phyloP scores from a whole-genome alignment of 352 stramenopile genomes.

The Phytophthora litchii region DNA sequence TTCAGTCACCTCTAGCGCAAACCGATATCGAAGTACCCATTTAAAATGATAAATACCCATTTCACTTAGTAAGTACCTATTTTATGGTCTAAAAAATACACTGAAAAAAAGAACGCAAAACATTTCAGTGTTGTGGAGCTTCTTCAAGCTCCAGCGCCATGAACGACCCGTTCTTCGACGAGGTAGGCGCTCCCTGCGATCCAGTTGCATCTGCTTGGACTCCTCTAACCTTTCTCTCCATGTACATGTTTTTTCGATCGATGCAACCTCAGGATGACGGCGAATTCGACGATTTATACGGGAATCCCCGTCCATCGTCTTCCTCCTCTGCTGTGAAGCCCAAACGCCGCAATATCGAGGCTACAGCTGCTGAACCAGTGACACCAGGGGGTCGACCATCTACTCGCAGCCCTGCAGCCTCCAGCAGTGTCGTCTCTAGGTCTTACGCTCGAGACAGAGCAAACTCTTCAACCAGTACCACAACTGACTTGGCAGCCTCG shows the following conservation, averaged over 20 bases:
- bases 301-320: constrained; percentile 21
- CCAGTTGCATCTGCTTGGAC: background rate
- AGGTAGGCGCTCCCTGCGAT: constrained; percentile 13
- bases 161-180: constrained; percentile 47
- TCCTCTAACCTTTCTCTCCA: constrained; percentile 7
- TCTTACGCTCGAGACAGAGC: constrained; percentile 33
- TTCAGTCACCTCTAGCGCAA: too few relatives aligned
- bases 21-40: too few relatives aligned
- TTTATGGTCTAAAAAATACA: too few relatives aligned
- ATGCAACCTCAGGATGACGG: constrained; percentile 56
- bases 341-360: constrained; percentile 12
- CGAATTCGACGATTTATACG: constrained; percentile 83
- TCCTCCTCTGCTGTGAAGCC: constrained; percentile 2
- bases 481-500: constrained; percentile 26
- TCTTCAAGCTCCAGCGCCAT: constrained; percentile 13
- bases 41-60: too few relatives aligned
- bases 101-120: too few relatives aligned
- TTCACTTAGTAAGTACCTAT: too few relatives aligned
- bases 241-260: background rate
- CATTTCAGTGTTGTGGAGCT: background rate
- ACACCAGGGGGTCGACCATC: constrained; percentile 4
- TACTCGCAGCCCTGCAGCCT: constrained; percentile 19
- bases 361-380: background rate
- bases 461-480: constrained; percentile 23
- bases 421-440: constrained; percentile 31